Percentiles rank a stretch among this genome's conserved stretches.
These are phyloP conservation scores for Esteya vermicola DNA, from an alignment of 2,329 filamentous ascomycete genomes.

Conservation along the genomic window DNA sequence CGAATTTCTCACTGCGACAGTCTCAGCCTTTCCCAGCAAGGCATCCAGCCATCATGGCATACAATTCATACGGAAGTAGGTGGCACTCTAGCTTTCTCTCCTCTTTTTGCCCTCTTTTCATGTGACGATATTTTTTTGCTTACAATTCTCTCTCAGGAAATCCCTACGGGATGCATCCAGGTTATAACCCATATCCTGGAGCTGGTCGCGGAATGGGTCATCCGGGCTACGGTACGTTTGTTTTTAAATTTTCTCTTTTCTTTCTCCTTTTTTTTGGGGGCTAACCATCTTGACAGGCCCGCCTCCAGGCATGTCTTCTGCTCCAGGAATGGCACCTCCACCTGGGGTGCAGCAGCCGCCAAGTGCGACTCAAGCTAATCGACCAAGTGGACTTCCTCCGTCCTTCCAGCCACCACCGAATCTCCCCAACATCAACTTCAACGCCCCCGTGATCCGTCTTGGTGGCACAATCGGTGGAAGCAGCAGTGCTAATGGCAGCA, in stretches of 20 bases:
- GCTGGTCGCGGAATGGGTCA: conserved; percentile 56
- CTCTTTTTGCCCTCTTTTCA: not conserved
- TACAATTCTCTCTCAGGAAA: too few relatives aligned
- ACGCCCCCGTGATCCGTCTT: conserved; percentile 85
- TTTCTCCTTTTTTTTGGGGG: not conserved
- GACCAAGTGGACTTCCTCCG: conserved; percentile 64
- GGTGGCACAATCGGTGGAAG: too few relatives aligned
- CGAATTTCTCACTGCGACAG: not conserved
- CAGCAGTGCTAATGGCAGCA: too few relatives aligned
- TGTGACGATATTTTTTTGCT: too few relatives aligned
- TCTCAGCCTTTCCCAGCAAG: not conserved
- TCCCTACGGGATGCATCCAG: conserved; percentile 61
- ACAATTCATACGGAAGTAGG: conserved; percentile 46
- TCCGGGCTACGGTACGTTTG: conserved; percentile 59
- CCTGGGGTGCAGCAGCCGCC: conserved; percentile 66
- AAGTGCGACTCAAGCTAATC: conserved; percentile 54
- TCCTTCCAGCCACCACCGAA: conserved; percentile 83
- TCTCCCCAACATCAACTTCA: conserved; percentile 97
- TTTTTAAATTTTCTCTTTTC: not conserved
- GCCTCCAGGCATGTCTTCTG: conserved; percentile 66
- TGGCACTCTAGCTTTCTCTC: not conserved
- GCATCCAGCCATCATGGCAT: conserved; percentile 29
- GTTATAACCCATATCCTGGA: conserved; percentile 57
- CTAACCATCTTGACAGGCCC: conserved; percentile 35
- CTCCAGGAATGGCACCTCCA: conserved; percentile 66